These are phyloP conservation scores for Cercospora sp. DNA, from an alignment of 2,329 filamentous ascomycete genomes.

Conservation along the genomic window DNA sequence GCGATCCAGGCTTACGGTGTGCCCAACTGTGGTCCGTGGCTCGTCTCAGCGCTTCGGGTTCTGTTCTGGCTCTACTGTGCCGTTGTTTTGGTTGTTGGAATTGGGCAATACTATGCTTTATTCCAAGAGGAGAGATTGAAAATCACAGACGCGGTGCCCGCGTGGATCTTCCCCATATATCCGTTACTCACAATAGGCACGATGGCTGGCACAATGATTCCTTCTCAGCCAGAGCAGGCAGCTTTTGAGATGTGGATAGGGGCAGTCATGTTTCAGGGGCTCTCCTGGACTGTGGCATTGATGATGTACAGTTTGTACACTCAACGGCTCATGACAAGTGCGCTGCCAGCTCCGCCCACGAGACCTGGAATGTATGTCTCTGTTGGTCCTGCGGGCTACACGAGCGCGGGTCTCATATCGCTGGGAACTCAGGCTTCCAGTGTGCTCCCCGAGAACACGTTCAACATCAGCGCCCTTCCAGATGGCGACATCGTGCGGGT, in stretches of 20 bases:
- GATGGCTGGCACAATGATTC: conserved; percentile 2
- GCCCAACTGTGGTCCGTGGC: neutral
- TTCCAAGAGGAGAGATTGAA: neutral
- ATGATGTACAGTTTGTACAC: conserved; percentile 49
- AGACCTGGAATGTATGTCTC: conserved; percentile 56
- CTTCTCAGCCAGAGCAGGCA: conserved; percentile 43
- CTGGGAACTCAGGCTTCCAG: conserved; percentile 46
- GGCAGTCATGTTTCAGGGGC: conserved; percentile 47
- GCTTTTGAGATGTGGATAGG: conserved; percentile 47
- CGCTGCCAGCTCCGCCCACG: conserved; percentile 45
- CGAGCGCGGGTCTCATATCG: conserved; percentile 49
- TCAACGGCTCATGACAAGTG: conserved; percentile 44
- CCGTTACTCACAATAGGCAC: no score
- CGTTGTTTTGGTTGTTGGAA: neutral
- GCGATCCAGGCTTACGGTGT: conserved; percentile 45
- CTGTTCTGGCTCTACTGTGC: neutral
- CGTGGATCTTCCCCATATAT: neutral
- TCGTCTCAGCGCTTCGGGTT: neutral
- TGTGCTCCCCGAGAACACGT: conserved; percentile 38
- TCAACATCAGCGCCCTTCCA: conserved; percentile 37
- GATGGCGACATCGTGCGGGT: conserved; percentile 44
- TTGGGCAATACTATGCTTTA: neutral
- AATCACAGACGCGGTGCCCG: neutral
- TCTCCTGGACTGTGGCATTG: conserved; percentile 49
- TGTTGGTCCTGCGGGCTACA: conserved; percentile 50